phyloP scores from a whole-genome alignment of 805 yeast species.

The Sungouiella thailandica region DNA sequence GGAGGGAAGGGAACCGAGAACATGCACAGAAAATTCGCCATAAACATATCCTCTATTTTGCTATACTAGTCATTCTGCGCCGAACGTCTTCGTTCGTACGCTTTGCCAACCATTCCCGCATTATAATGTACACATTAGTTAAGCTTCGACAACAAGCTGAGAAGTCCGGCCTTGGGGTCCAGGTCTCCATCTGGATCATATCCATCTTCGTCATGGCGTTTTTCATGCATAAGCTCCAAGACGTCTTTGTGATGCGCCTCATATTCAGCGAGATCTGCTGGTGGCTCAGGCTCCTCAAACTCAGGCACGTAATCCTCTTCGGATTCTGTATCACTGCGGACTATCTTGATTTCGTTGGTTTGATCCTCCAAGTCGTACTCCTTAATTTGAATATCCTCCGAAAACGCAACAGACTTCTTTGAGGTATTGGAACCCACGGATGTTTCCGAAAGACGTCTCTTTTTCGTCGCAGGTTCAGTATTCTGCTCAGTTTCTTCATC shows the following conservation, averaged over 20 bases:
- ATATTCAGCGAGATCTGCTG: slow-evolving; percentile 7
- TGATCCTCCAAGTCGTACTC: slow-evolving; percentile 38
- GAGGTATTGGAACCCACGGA: slow-evolving; percentile 16
- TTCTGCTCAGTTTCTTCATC: slow-evolving; percentile 12
- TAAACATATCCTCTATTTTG: too few species aligned
- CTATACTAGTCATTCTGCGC: too few species aligned
- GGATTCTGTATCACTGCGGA: slow-evolving; percentile 15
- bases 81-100: too few species aligned
- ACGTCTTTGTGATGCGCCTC: slow-evolving; percentile 28
- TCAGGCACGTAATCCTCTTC: slow-evolving; percentile 5
- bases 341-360: slow-evolving; percentile 17
- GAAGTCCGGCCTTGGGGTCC: slow-evolving; percentile 10
- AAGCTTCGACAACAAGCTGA: slow-evolving; percentile 14
- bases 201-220: slow-evolving; percentile 8
- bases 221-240: slow-evolving; percentile 25
- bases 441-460: slow-evolving; percentile 16
- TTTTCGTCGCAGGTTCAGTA: slow-evolving; percentile 14
- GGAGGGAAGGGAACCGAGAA: too few species aligned
- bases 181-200: slow-evolving; percentile 3
- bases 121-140: too few species aligned
- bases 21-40: too few species aligned
- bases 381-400: slow-evolving; percentile 38
- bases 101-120: too few species aligned
- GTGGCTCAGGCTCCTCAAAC: slow-evolving; percentile 2
- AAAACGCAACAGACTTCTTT: slow-evolving; percentile 35